These are phyloP conservation scores for Solanum virginianum DNA, from an alignment of 257 asterid species.

Conservation along the genomic window DNA sequence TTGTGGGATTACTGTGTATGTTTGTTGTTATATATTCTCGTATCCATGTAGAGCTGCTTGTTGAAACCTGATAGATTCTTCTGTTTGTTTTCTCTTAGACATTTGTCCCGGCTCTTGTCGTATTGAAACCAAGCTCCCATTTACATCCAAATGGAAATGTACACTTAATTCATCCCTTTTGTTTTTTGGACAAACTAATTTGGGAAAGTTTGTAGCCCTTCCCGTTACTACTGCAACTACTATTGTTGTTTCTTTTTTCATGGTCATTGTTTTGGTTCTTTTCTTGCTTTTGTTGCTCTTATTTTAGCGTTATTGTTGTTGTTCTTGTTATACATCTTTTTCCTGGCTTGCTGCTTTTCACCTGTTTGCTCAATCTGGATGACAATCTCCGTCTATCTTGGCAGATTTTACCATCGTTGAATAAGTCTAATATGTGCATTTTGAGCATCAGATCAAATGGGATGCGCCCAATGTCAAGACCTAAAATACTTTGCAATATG, in stretches of 20 bases:
- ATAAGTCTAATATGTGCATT: slow-evolving; percentile 15
- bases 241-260: neutral
- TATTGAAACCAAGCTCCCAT: neutral
- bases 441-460: slow-evolving; percentile 25
- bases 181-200: neutral
- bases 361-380: neutral
- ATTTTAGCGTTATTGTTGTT: neutral
- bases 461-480: slow-evolving; percentile 3
- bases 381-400: neutral
- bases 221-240: neutral
- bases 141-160: neutral
- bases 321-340: neutral
- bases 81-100: neutral
- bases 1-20: too few relatives aligned
- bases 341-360: neutral
- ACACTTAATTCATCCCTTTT: neutral
- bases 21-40: neutral
- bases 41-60: neutral
- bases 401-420: slow-evolving; percentile 26
- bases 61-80: neutral
- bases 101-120: neutral
- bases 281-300: neutral
- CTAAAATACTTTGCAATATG: slow-evolving; percentile 33
- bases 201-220: neutral
- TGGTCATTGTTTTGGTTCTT: neutral